Conservation (phyloP, 192 early-diverging fungal species). For the Podila clonocystis region DNA sequence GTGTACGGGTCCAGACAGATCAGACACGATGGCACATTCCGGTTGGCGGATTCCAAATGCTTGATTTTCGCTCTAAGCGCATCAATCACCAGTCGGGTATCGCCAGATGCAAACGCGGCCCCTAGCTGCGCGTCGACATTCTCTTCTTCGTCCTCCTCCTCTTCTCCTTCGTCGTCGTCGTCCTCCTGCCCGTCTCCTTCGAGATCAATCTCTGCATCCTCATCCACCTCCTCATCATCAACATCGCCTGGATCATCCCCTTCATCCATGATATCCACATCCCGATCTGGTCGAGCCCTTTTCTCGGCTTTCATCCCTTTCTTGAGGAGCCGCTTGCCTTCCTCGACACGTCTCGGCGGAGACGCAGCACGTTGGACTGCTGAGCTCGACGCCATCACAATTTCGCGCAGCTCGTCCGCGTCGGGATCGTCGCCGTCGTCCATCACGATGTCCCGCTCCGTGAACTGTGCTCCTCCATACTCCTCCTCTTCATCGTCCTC, state of each 20-base stretch:
- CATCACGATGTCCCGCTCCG: conserved; percentile 73
- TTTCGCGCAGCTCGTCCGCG: conserved; percentile 49
- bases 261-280: conserved; percentile 33
- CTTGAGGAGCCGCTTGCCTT: conserved; percentile 6
- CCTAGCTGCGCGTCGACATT: conserved; percentile 14
- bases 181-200: conserved; percentile 29
- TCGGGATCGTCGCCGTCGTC: conserved; percentile 52
- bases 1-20: conserved; percentile 83
- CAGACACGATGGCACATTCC: conserved; percentile 70
- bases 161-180: conserved; percentile 9
- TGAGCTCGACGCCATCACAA: conserved; percentile 50
- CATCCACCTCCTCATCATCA: conserved; percentile 26
- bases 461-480: conserved; percentile 81
- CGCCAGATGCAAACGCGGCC: conserved; percentile 29
- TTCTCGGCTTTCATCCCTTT: conserved; percentile 16
- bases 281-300: not conserved
- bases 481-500: conserved; percentile 80
- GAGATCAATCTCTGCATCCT: conserved; percentile 44
- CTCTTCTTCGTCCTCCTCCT: conserved; percentile 24
- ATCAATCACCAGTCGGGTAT: conserved; percentile 80
- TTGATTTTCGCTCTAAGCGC: conserved; percentile 77
- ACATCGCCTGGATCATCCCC: conserved; percentile 20
- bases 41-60: conserved; percentile 63
- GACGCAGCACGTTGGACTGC: conserved; percentile 17
- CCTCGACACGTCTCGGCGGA: conserved; percentile 1